Evolutionary conservation across 805 yeast genomes (phyloP), one percentile per base, ranked within the genome.

Genomic region (Kodamaea nitidulidarum): DNA sequence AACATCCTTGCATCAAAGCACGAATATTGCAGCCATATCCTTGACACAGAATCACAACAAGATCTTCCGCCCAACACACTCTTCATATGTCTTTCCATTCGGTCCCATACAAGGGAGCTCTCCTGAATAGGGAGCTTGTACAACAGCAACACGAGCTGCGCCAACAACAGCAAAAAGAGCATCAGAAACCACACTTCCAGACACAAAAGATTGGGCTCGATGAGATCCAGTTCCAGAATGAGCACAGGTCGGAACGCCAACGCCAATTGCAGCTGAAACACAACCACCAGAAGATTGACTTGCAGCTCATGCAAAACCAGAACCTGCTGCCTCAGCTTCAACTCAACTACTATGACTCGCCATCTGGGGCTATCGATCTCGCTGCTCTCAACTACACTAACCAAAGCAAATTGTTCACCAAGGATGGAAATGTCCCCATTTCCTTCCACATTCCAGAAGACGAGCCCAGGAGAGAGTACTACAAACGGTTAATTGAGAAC

Each of bases 1-100:
- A 35, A 35, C 32, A 35, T 27, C 38, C 38, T 35, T 35, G 38
- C 38, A 35, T 35, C 38, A 35, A n/a, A n/a, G n/a, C n/a, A n/a
- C n/a, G n/a, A 9, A 22, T 25, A 15, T 30, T 30, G 33, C 21
- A 15, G 33, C 17, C 20, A 16, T 18, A n/a, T n/a, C n/a, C n/a
- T n/a, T n/a, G n/a, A n/a, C n/a, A n/a, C n/a, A n/a, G n/a, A n/a
- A n/a, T n/a, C n/a, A n/a, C n/a, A n/a, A n/a, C n/a, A n/a, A n/a
- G n/a, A n/a, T n/a, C n/a, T n/a, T n/a, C n/a, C n/a, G n/a, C n/a
- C n/a, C n/a, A n/a, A n/a, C n/a, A n/a, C n/a, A n/a, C n/a, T n/a
- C n/a, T n/a, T n/a, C n/a, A n/a, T n/a, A 38, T 38, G 41, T 33
- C 41, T 4, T 38, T 22, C 29, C 41, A 33, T 14, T 14, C 37